Evolutionary conservation across 176 grass and related monocot species (phyloP).

Genomic region (Themeda triandra): DNA sequence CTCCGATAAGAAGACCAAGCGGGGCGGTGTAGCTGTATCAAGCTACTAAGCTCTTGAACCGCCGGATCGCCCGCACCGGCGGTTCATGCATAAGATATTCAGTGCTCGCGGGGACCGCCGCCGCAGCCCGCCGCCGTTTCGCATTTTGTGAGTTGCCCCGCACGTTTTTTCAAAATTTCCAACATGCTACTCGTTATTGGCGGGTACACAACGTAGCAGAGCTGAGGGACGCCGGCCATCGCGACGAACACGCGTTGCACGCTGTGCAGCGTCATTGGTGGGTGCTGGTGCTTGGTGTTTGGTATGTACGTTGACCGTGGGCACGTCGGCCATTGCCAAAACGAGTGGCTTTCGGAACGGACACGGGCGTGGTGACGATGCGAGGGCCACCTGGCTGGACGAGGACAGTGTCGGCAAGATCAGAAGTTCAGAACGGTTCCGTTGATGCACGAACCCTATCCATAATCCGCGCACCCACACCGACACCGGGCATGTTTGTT

Average conservation of each 20-base stretch:
- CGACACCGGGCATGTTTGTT: no score
- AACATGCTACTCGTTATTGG: no score
- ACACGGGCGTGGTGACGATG: not conserved
- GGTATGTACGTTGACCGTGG: not conserved
- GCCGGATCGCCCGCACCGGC: no score
- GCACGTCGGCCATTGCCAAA: not conserved
- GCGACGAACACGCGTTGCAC: not conserved
- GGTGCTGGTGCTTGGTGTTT: not conserved
- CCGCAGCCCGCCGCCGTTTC: no score
- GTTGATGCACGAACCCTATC: not conserved
- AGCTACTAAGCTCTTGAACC: no score
- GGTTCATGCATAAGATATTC: no score
- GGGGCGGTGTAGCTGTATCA: no score
- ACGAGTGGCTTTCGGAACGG: slow-evolving; percentile 15
- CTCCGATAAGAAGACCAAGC: no score
- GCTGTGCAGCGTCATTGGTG: not conserved
- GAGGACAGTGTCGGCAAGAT: not conserved
- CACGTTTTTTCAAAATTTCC: no score
- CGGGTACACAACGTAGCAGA: not conserved
- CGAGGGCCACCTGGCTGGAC: not conserved
- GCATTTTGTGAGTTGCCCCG: no score
- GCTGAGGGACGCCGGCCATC: not conserved
- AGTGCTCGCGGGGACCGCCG: no score
- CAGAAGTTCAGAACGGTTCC: not conserved
- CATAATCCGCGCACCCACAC: no score